Evolutionary conservation across 202 grass and related monocot genomes (phyloP).

Genomic region (Schoenoplectus tabernaemontani): DNA sequence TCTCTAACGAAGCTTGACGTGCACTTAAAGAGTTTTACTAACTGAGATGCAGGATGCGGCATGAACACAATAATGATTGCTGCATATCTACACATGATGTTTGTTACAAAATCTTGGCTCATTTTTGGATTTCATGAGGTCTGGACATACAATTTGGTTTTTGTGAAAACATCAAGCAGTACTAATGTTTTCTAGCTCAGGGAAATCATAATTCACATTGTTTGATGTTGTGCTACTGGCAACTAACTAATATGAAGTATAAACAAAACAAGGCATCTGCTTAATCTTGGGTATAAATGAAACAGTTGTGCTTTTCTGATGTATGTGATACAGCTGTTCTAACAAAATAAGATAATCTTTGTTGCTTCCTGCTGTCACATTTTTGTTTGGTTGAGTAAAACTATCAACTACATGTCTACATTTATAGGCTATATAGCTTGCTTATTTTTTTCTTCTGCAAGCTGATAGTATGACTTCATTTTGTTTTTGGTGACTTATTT

Average conservation of each 20-base stretch:
- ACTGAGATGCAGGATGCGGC: neutral
- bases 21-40: neutral
- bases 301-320: neutral
- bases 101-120: neutral
- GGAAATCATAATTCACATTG: neutral
- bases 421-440: neutral
- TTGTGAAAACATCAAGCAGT: neutral
- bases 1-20: slow-evolving; percentile 38
- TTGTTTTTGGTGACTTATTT: neutral
- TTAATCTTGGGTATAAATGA: neutral
- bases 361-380: neutral
- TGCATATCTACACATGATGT: neutral
- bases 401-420: too few relatives aligned
- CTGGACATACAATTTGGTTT: neutral
- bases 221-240: neutral
- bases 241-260: neutral
- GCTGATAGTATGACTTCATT: neutral
- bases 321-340: neutral
- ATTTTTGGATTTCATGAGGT: slow-evolving; percentile 4
- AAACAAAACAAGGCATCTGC: neutral
- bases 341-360: neutral
- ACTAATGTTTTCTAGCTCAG: neutral
- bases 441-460: neutral
- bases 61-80: too few relatives aligned
- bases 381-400: neutral